Evolutionary conservation across 257 asterid species (phyloP).

Genomic region (Fraxinus pennsylvanica): DNA sequence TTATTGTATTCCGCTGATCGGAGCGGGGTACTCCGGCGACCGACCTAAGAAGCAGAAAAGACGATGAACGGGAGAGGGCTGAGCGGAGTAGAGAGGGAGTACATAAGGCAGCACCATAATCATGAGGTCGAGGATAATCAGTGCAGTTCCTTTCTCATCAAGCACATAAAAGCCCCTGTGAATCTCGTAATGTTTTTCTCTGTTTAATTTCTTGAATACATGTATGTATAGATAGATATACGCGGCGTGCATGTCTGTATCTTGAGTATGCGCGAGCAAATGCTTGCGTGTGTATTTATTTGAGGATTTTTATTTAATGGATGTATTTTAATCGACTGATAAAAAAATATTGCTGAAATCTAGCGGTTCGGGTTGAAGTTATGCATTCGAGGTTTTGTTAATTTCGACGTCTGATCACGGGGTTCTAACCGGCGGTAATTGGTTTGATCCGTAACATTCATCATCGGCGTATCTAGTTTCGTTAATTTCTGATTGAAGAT

Average conservation of each 20-base stretch:
- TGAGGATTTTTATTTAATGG: not conserved
- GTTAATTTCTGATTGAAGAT: not conserved
- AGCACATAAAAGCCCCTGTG: constrained; percentile 70
- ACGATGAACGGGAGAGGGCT: constrained; percentile 49
- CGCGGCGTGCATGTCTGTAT: not conserved
- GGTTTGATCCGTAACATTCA: constrained; percentile 10
- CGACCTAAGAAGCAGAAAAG: not conserved
- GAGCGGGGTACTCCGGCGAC: not conserved
- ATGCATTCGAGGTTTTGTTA: too few relatives aligned
- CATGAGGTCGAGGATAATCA: constrained; percentile 60
- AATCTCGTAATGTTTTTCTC: constrained; percentile 50
- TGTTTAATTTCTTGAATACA: not conserved
- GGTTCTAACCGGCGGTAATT: constrained; percentile 4
- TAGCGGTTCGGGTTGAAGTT: not conserved
- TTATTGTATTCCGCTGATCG: constrained; percentile 21
- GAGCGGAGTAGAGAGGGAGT: constrained; percentile 51
- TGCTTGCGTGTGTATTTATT: not conserved
- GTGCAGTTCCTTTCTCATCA: constrained; percentile 65
- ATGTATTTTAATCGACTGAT: constrained; percentile 10
- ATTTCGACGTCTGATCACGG: not conserved
- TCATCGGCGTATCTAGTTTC: not conserved
- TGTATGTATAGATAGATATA: not conserved
- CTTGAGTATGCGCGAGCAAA: not conserved
- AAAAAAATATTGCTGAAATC: not conserved
- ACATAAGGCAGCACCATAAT: constrained; percentile 54